Base-by-base conservation (phyloP, 1,284 basidiomycete species). In the Chalciporus sp. region DNA sequence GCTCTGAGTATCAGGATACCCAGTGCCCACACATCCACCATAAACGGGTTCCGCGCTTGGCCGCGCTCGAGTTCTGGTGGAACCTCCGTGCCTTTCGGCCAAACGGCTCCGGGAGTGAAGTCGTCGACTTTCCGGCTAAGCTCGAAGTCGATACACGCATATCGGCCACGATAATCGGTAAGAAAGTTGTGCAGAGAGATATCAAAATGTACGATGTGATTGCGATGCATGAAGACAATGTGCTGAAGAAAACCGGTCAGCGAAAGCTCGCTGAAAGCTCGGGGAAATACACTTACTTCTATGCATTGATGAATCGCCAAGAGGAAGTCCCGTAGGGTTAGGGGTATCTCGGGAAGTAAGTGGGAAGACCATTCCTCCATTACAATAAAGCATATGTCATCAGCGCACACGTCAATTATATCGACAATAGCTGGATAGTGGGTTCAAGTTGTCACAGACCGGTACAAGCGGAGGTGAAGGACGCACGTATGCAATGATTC, bases 341-440 rank as follows among this genome's bases (percentile, higher is more conserved):
- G 79, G 16, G 84, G 81, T 23, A 74, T 68, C 49, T 74, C 77
- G 6, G 77, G 69, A 28, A 86, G 74, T 23, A 87, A 69, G 52
- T 85, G 77, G 9, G 86, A 76, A 16, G 83, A 85, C 87, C 88
- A 90, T 67, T 88, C 83, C 65, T 89, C 88, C 86, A 89, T 89
- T 39, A 90, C 81, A 52, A 90, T 83, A 61, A 90, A 84, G 8
- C 75, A 83, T 33, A 86, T 64, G 47, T 74, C 66, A 50, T 86
- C 82, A n/a, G 73, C 64, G 1, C 72, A 67, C 20, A 81, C 72
- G 58, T 82, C 78, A 48, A 90, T 78, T 27, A 87, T 65, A 61
- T 85, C 85, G 29, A 87, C 68, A 16, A 90, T 75, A 44, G 88
- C 87, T 90, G 61, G 10, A 46, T 17, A 52, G 26, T 49, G 42